Percentiles rank a stretch among this genome's conserved stretches.
Evolutionary conservation across 768 basidiomycete species (phyloP).

Genomic region (Agrocybe chaxingu): DNA sequence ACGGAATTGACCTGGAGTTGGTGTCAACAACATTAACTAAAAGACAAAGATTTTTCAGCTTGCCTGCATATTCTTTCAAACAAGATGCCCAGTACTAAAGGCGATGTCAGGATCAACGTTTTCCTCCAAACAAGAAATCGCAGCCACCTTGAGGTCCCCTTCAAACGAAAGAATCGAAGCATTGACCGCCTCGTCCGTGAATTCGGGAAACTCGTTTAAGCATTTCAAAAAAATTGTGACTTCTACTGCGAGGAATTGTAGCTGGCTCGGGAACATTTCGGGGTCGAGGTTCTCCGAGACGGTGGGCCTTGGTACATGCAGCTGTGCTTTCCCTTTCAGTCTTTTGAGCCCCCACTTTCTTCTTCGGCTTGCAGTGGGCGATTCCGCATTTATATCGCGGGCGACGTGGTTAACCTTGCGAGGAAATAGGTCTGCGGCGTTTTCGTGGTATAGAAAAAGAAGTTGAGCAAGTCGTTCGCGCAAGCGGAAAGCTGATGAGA

Average conservation of each 20-base stretch:
- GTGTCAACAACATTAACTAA: neutral
- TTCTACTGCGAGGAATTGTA: slow-evolving; percentile 60
- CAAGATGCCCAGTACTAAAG: slow-evolving; percentile 75
- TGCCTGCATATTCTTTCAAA: slow-evolving; percentile 60
- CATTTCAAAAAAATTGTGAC: slow-evolving; percentile 67
- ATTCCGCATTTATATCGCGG: slow-evolving; percentile 31
- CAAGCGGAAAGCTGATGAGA: slow-evolving; percentile 70
- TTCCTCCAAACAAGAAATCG: neutral
- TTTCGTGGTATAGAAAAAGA: slow-evolving; percentile 69
- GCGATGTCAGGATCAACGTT: slow-evolving; percentile 3
- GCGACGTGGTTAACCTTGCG: slow-evolving; percentile 50
- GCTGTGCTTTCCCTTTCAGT: slow-evolving; percentile 35
- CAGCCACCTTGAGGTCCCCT: slow-evolving; percentile 60
- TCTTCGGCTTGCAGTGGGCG: slow-evolving; percentile 25
- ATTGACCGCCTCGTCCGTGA: slow-evolving; percentile 70
- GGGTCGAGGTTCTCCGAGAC: slow-evolving; percentile 57
- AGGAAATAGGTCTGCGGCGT: slow-evolving; percentile 75
- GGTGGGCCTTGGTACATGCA: slow-evolving; percentile 50
- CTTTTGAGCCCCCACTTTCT: slow-evolving; percentile 25
- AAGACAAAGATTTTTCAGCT: slow-evolving; percentile 8
- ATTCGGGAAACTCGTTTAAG: slow-evolving; percentile 78
- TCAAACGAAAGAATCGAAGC: slow-evolving; percentile 65
- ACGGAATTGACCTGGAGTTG: slow-evolving; percentile 58
- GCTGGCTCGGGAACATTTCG: slow-evolving; percentile 64
- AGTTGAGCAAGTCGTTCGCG: slow-evolving; percentile 68